Evolutionary conservation across 176 grass and related monocot species (phyloP).

Genomic region (Panicum miliaceum): DNA sequence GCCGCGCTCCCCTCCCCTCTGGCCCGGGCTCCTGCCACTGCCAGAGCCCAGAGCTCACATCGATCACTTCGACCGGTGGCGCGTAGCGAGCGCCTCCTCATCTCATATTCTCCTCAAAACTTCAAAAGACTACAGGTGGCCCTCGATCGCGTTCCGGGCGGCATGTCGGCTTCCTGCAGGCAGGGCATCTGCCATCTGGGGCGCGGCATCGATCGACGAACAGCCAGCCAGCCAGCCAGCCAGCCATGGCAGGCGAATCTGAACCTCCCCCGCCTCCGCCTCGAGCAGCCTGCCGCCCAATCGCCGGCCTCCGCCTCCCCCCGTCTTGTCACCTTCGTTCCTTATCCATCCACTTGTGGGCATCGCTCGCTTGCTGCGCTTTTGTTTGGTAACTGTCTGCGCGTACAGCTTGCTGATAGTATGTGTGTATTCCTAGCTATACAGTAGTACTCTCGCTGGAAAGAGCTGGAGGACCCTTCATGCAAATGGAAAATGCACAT

Average conservation of each 20-base stretch:
- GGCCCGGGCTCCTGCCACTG: background rate
- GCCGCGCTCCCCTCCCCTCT: background rate
- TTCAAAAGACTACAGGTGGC: background rate
- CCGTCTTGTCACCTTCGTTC: slow-evolving; percentile 30
- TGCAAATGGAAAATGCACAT: background rate
- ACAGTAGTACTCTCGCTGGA: background rate
- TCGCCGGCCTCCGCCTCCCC: background rate
- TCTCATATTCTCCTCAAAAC: background rate
- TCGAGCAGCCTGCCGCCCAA: slow-evolving; percentile 27
- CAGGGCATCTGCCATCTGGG: slow-evolving; percentile 6
- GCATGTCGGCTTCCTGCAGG: slow-evolving; percentile 18
- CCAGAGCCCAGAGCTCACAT: background rate
- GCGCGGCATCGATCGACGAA: background rate
- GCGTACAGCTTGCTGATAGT: background rate
- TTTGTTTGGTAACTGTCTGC: background rate
- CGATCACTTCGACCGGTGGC: background rate
- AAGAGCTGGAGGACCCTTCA: background rate
- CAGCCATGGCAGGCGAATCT: slow-evolving; percentile 24
- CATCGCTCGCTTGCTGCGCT: background rate
- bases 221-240: background rate
- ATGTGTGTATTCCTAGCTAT: background rate
- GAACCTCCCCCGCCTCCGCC: background rate
- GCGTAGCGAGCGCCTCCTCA: background rate
- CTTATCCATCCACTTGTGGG: background rate
- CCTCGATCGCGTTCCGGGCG: background rate